Base-by-base conservation (phyloP, 306 rosid genomes). In the Sicyos edulis region DNA sequence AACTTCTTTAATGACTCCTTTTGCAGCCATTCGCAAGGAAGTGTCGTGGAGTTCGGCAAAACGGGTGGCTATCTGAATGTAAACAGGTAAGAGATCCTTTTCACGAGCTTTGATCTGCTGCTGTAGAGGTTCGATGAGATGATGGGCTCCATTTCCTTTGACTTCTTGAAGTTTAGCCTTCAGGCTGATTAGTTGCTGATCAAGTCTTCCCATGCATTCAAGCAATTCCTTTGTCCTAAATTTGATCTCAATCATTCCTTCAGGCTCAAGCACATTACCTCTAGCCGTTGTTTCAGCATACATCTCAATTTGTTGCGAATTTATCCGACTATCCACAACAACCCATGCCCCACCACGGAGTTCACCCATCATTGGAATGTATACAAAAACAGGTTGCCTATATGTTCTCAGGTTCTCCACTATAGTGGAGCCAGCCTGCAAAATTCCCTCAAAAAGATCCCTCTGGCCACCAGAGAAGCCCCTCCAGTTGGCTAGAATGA, bases 321-420 rank as follows among this genome's bases (percentile, higher is more conserved):
- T 93, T 74, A 93, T 93, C 69, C 87, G 84, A 77, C 97, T 90
- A 74, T 93, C 97, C 26, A 93, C 97, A 7, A 93, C 97, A 72
- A 91, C 99, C 99, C 97, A 93, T 22, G 99, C 97, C 78, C 99
- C 99, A 1, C 99, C 99, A 0, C 99, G 96, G 69, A 93, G 97
- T 81, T 93, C 99, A 14, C 95, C 96, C 96, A 88, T 84, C 99
- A 87, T 93, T 24, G 99, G 99, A 61, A 93, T 91, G 88, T 87
- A 88, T 4, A 93, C 97, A 75, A 93, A 90, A 66, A 93, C 87
- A 7, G 97, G 99, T 79, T 93, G 97, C 74, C 85, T 87, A 85
- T 90, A 93, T 29, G 99, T 93, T 77, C 99, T 86, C 14, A 93
- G 99, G 83, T 93, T 93, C 86, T 93, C 97, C 73, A 93, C 99